phyloP scores from a whole-genome alignment of 495 filamentous ascomycete species.

The Extremus antarcticus region DNA sequence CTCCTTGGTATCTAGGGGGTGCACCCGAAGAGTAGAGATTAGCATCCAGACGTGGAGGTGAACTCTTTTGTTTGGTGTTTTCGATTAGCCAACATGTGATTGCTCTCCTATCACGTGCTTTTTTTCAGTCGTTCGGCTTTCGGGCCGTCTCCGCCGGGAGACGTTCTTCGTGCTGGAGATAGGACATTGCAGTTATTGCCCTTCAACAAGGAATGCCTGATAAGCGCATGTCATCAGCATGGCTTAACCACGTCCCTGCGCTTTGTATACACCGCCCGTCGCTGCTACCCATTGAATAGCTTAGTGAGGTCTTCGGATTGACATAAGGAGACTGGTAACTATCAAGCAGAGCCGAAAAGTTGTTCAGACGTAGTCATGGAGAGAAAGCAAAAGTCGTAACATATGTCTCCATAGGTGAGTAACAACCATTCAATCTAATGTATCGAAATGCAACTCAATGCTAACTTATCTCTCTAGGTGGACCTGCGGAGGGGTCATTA shows the following conservation, averaged over 20 bases:
- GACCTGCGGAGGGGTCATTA: constrained; percentile 61
- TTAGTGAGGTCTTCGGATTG: constrained; percentile 63
- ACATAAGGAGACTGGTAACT: constrained; percentile 53
- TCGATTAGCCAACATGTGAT: no score
- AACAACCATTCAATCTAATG: constrained; percentile 19
- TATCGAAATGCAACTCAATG: not conserved
- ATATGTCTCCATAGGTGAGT: constrained; percentile 67
- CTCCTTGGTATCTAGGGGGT: not conserved
- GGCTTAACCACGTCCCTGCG: constrained; percentile 64
- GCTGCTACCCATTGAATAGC: constrained; percentile 68
- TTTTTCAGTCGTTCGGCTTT: no score
- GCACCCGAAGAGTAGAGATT: not conserved
- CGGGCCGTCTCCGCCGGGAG: no score
- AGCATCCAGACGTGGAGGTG: not conserved
- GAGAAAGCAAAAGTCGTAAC: constrained; percentile 69
- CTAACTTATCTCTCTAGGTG: constrained; percentile 53
- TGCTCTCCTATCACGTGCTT: no score
- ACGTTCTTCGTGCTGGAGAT: constrained; percentile 61
- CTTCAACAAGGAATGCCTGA: constrained; percentile 70
- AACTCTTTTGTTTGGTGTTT: constrained; percentile 27
- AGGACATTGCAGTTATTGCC: constrained; percentile 74
- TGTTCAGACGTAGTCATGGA: constrained; percentile 65
- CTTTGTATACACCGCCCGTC: constrained; percentile 65
- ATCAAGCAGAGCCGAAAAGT: constrained; percentile 54
- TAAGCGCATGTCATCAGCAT: constrained; percentile 65